phyloP scores from a whole-genome alignment of 331 rosid genomes.

The Acacia pycnantha region DNA sequence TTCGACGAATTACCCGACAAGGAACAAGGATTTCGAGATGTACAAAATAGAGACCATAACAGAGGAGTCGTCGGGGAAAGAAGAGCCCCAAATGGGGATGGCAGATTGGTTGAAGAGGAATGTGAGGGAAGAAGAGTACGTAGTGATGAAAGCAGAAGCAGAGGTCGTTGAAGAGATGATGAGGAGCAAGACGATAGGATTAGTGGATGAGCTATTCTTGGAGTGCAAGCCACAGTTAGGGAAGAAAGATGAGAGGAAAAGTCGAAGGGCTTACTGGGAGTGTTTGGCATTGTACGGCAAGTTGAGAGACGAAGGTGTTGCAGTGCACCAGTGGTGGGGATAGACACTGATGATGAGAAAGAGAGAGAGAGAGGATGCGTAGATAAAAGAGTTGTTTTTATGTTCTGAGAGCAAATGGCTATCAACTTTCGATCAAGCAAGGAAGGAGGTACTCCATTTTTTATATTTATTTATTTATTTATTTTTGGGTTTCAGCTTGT shows the following conservation, averaged over 20 bases:
- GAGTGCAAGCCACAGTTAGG: slow-evolving; percentile 62
- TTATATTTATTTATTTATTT: background rate
- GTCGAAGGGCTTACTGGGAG: slow-evolving; percentile 76
- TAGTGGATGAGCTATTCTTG: slow-evolving; percentile 89
- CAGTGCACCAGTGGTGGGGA: slow-evolving; percentile 97
- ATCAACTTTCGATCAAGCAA: background rate
- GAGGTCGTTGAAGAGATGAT: slow-evolving; percentile 81
- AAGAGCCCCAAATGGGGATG: slow-evolving; percentile 40
- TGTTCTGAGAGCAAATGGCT: slow-evolving; percentile 13
- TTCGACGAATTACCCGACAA: slow-evolving; percentile 53
- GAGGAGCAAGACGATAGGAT: slow-evolving; percentile 40
- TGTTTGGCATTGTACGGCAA: slow-evolving; percentile 79
- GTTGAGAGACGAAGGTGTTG: slow-evolving; percentile 82
- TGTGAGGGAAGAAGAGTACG: slow-evolving; percentile 74
- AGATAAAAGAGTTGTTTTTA: background rate
- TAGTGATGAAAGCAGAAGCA: slow-evolving; percentile 88
- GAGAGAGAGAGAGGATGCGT: background rate
- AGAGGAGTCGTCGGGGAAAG: slow-evolving; percentile 28
- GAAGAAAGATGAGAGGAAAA: background rate
- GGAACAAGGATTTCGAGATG: slow-evolving; percentile 67
- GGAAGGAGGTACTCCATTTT: background rate
- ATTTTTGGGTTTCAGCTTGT: background rate
- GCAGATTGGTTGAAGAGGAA: slow-evolving; percentile 69
- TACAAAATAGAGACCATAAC: slow-evolving; percentile 55
- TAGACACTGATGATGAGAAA: slow-evolving; percentile 17